These are phyloP conservation scores for Paraphoma chrysanthemicola DNA, from an alignment of 2,329 filamentous ascomycete genomes.

Conservation along the genomic window DNA sequence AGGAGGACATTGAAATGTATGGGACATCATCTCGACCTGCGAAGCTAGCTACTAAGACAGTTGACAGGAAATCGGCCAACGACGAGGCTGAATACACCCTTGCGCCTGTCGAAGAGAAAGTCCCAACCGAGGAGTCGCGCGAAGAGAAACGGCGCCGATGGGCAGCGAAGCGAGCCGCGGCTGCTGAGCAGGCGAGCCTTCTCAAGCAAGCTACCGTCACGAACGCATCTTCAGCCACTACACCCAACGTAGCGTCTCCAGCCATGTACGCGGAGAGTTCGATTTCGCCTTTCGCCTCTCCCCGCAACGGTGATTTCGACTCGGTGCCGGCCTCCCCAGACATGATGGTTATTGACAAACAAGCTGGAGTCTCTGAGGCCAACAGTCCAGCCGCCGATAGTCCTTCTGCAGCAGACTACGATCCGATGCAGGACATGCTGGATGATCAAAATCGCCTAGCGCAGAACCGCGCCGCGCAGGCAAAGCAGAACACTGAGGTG, in stretches of 20 bases:
- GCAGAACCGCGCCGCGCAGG: conserved; percentile 70
- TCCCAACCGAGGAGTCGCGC: conserved; percentile 36
- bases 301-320: conserved; percentile 45
- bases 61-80: conserved; percentile 20
- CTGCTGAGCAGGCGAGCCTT: conserved; percentile 57
- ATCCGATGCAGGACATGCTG: conserved; percentile 86
- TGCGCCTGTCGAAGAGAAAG: conserved; percentile 30
- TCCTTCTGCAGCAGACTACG: conserved; percentile 91
- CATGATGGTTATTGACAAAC: conserved; percentile 50
- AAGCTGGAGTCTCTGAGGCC: conserved; percentile 47
- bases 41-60: background rate
- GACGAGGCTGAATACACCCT: conserved; percentile 26
- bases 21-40: background rate
- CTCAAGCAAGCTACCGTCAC: conserved; percentile 75
- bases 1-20: conserved; percentile 27
- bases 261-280: conserved; percentile 37
- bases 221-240: conserved; percentile 64
- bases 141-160: conserved; percentile 44
- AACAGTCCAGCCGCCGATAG: conserved; percentile 61
- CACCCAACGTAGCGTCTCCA: conserved; percentile 58
- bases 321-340: conserved; percentile 49
- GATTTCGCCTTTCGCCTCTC: conserved; percentile 46
- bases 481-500: conserved; percentile 46
- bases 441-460: conserved; percentile 79
- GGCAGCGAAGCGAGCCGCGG: conserved; percentile 36